Conservation (phyloP, 2,329 filamentous ascomycete genomes). For the Iodosphaeria phyllophila region DNA sequence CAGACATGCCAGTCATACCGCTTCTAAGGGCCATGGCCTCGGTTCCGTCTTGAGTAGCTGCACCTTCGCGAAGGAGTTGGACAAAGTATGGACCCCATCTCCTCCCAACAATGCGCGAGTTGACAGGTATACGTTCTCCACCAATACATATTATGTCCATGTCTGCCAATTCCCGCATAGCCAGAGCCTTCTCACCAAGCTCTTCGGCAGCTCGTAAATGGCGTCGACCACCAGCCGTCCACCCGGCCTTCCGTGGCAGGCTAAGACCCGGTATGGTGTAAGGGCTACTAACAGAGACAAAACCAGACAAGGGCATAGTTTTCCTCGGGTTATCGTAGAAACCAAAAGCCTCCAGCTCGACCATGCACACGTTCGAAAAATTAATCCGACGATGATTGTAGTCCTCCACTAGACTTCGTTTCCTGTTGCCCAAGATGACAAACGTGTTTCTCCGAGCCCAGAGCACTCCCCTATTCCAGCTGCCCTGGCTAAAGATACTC, state of each 20-base stretch:
- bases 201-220: conserved; percentile 68
- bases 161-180: conserved; percentile 70
- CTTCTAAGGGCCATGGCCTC: conserved; percentile 63
- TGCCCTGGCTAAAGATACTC: conserved; percentile 87
- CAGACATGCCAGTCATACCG: no score
- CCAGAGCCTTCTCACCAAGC: conserved; percentile 63
- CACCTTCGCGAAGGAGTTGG: conserved; percentile 69
- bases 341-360: conserved; percentile 91
- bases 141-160: conserved; percentile 93
- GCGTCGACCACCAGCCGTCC: conserved; percentile 55
- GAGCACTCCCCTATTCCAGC: conserved; percentile 88
- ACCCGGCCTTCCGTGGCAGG: conserved; percentile 37
- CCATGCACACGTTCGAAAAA: conserved; percentile 90
- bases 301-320: conserved; percentile 59
- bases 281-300: conserved; percentile 64
- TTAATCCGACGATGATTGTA: conserved; percentile 97
- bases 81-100: conserved; percentile 96
- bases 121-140: conserved; percentile 82
- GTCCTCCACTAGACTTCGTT: conserved; percentile 85
- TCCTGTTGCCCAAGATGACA: conserved; percentile 85
- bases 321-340: conserved; percentile 90
- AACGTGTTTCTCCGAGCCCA: conserved; percentile 92
- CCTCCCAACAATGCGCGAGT: conserved; percentile 70
- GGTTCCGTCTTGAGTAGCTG: conserved; percentile 49
- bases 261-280: conserved; percentile 38